Conservation (phyloP, 2,329 filamentous ascomycete species). For the Alternaria sp. region DNA sequence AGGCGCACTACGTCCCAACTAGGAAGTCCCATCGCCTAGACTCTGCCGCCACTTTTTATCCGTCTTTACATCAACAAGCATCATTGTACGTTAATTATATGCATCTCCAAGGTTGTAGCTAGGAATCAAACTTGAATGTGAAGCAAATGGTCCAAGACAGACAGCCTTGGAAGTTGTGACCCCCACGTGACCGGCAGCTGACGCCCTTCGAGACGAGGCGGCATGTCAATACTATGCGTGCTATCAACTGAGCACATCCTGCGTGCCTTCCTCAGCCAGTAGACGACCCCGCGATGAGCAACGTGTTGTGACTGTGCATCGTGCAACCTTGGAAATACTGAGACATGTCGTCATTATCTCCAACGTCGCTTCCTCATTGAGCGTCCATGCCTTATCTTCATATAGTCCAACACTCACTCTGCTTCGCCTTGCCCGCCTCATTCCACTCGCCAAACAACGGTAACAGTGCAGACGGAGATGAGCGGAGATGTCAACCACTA, state of each 20-base stretch:
- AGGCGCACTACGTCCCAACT: constrained; percentile 2
- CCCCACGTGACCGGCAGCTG: neutral
- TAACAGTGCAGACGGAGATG: neutral
- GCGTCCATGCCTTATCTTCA: neutral
- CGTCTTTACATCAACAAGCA: neutral
- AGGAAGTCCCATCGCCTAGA: neutral
- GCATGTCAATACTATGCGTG: neutral
- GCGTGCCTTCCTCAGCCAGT: neutral
- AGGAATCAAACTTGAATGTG: neutral
- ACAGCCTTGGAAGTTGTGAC: neutral
- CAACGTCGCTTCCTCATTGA: neutral
- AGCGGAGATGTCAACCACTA: neutral
- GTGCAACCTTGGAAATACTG: neutral
- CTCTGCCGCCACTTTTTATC: constrained; percentile 2
- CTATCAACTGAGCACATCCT: neutral
- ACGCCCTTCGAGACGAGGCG: neutral
- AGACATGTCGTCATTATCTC: neutral
- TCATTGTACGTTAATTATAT: neutral
- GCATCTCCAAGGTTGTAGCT: neutral
- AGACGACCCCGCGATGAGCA: neutral
- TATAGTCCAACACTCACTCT: neutral
- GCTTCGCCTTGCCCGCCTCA: neutral
- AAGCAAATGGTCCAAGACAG: neutral
- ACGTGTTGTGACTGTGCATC: neutral
- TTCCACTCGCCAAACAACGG: neutral